These are phyloP conservation scores for Phytophthora cactorum DNA, from an alignment of 352 stramenopile species.

Conservation along the genomic window DNA sequence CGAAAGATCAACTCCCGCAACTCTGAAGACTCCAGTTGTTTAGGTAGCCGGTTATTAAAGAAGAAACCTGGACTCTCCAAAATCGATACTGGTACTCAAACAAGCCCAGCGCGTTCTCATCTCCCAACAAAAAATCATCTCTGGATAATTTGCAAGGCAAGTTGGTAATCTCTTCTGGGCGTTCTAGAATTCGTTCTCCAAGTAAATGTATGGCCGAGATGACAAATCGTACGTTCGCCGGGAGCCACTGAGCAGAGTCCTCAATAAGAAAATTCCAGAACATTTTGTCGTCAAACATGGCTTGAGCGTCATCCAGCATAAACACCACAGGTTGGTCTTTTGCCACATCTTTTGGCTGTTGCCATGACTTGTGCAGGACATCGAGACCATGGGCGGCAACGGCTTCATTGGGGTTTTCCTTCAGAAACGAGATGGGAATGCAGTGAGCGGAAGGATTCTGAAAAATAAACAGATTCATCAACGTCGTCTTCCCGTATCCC, in stretches of 20 bases:
- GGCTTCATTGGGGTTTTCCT: not conserved
- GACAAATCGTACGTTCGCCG: not conserved
- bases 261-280: not conserved
- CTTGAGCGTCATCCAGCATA: not conserved
- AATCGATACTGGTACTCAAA: not conserved
- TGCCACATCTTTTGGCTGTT: not conserved
- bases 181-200: not conserved
- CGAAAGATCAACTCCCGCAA: not conserved
- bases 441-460: not conserved
- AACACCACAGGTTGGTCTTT: not conserved
- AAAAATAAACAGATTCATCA: not conserved
- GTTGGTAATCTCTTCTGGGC: not conserved
- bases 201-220: not conserved
- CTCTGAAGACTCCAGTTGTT: not conserved
- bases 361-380: not conserved
- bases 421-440: not conserved
- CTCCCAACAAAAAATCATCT: not conserved
- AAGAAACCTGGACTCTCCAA: no score
- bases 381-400: not conserved
- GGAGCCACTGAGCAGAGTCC: not conserved
- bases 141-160: not conserved
- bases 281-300: not conserved
- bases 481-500: not conserved
- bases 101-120: not conserved
- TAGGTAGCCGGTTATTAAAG: not conserved